These are phyloP conservation scores for Saturnispora galanensis DNA, from an alignment of 805 yeast species.

Conservation along the genomic window DNA sequence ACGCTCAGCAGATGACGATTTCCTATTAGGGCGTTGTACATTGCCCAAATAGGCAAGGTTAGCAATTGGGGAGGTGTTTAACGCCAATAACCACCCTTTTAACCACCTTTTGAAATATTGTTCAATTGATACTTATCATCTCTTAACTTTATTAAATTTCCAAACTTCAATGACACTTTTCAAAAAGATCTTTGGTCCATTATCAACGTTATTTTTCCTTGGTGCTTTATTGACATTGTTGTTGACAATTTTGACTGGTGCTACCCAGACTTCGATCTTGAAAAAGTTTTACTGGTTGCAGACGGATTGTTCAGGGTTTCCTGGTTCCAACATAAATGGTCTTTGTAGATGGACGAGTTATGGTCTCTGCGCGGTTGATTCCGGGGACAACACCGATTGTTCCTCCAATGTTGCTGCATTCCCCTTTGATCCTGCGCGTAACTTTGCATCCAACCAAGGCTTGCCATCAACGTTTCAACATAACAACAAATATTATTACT, in stretches of 20 bases:
- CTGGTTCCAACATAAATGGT: slow-evolving; percentile 32
- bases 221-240: slow-evolving; percentile 45
- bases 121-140: neutral
- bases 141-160: neutral
- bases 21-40: neutral
- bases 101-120: neutral
- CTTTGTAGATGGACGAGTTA: slow-evolving; percentile 76
- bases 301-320: slow-evolving; percentile 56
- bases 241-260: slow-evolving; percentile 61
- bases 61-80: neutral
- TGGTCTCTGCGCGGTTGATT: slow-evolving; percentile 40
- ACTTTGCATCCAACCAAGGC: slow-evolving; percentile 42
- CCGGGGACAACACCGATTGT: slow-evolving; percentile 41
- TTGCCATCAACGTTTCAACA: slow-evolving; percentile 46
- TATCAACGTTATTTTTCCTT: slow-evolving; percentile 11
- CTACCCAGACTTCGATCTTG: slow-evolving; percentile 36
- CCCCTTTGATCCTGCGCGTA: slow-evolving; percentile 74
- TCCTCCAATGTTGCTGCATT: slow-evolving; percentile 55
- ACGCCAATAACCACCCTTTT: neutral
- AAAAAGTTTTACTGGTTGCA: slow-evolving; percentile 69
- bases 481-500: slow-evolving; percentile 46
- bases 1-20: neutral
- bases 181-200: slow-evolving; percentile 1
- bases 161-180: neutral
- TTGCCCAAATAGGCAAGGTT: slow-evolving; percentile 1